Evolutionary conservation across 148 eudicot genomes (phyloP).

Genomic region (Rhododendron williamsianum): DNA sequence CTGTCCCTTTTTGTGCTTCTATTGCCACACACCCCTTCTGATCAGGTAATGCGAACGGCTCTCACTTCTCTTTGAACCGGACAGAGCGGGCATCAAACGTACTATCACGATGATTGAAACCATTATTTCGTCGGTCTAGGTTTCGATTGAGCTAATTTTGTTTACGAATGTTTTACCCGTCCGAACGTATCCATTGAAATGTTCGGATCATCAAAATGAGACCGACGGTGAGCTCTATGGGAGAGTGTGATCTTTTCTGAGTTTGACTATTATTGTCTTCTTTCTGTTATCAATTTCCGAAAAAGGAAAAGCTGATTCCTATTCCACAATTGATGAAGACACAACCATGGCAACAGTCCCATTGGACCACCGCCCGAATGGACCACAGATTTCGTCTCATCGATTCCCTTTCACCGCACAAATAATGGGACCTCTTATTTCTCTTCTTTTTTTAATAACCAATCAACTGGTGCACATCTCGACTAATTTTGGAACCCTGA

Average conservation of each 20-base stretch:
- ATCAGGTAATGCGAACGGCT: not conserved
- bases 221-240: not conserved
- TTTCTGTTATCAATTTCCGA: not conserved
- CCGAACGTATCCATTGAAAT: not conserved
- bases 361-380: not conserved
- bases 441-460: not conserved
- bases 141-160: no score
- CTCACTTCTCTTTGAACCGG: not conserved
- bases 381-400: not conserved
- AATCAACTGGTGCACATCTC: not conserved
- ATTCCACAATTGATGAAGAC: not conserved
- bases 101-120: not conserved
- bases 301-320: not conserved
- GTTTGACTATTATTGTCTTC: not conserved
- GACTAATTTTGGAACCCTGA: no score
- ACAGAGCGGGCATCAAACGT: not conserved
- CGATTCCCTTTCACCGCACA: not conserved
- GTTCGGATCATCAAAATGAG: not conserved
- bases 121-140: not conserved
- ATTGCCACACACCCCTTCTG: not conserved
- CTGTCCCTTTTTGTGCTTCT: not conserved
- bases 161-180: not conserved
- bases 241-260: not conserved
- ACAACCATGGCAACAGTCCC: not conserved
- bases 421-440: not conserved